Percentiles rank a stretch among this genome's conserved stretches.
Conservation (phyloP, 805 yeast genomes). For the Candida odintsovae region DNA sequence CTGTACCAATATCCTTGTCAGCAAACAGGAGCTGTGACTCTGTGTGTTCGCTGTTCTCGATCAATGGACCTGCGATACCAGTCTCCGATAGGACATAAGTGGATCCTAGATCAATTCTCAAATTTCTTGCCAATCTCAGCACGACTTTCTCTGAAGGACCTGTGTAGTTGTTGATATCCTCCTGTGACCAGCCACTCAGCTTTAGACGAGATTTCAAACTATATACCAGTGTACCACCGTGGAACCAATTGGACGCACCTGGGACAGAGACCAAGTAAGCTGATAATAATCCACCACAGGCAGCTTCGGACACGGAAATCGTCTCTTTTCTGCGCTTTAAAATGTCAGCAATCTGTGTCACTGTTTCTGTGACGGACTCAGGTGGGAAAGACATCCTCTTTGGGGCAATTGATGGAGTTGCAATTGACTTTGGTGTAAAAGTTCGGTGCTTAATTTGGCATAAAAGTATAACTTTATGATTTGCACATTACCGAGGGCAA, state of each 20-base stretch:
- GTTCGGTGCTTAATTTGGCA: no score
- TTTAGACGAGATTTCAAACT: slow-evolving; percentile 69
- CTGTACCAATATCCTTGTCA: slow-evolving; percentile 52
- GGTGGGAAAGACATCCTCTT: slow-evolving; percentile 52
- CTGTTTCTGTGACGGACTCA: slow-evolving; percentile 41
- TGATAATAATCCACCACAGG: slow-evolving; percentile 83
- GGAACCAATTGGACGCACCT: slow-evolving; percentile 79
- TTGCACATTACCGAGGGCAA: not conserved
- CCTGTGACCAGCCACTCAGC: slow-evolving; percentile 71
- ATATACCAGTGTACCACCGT: slow-evolving; percentile 80
- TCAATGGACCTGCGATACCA: slow-evolving; percentile 78
- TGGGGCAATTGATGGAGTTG: not conserved
- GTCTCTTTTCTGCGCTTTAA: slow-evolving; percentile 53
- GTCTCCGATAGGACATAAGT: slow-evolving; percentile 80
- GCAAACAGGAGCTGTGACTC: slow-evolving; percentile 17
- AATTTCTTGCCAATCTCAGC: slow-evolving; percentile 67
- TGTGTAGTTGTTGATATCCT: slow-evolving; percentile 65
- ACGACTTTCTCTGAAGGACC: slow-evolving; percentile 82
- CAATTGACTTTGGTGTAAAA: no score
- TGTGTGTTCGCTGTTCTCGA: slow-evolving; percentile 29
- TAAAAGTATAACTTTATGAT: no score
- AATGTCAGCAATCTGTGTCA: slow-evolving; percentile 50
- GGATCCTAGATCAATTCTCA: slow-evolving; percentile 75
- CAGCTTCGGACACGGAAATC: slow-evolving; percentile 78
- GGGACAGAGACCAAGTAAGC: slow-evolving; percentile 78